Evolutionary conservation across 768 basidiomycete species (phyloP), one percentile per base, ranked within the genome.

Genomic region (Udeniomyces megalosporus): DNA sequence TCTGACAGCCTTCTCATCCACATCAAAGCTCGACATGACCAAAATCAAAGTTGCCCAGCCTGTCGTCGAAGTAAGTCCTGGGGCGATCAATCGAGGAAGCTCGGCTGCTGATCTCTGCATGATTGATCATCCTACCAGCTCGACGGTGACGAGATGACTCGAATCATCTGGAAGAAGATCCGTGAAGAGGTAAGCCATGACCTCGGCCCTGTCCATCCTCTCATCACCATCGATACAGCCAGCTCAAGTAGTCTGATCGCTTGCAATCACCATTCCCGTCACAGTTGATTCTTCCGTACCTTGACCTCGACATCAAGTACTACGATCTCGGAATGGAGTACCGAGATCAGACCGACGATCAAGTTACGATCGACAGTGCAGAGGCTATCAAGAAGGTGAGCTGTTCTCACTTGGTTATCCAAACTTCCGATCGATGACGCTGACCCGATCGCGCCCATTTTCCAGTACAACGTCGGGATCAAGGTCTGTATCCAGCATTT

Each of bases 141-240:
- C 57, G 91, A 96, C 73, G 91, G 91, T 51, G 92, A 95, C 75
- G 93, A 99, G 77, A 97, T 97, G 93, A 99, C 93, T 35, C 80
- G 93, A 68, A 95, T 99, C 70, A 99, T 97, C 73, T 96, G 88
- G 90, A 91, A 90, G 81, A 90, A 90, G 79, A 91, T 92, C 71
- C 79, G 88, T 62, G 86, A 95, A 70, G 89, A 95, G 82, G 90
- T 89, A 61, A 64, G 80, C 75, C 31, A 6, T 28, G 6, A 34
- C 28, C 51, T 31, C 52, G 12, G n/a, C 20, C 29, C 34, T n/a
- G 12, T 53, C 52, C 2, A 2, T 26, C 35, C 54, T 42, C 4
- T 22, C 4, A 29, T 12, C 6, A 17, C 38, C 54, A 4, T 44
- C 12, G 20, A 12, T n/a, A n/a, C n/a, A n/a, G n/a, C n/a, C n/a